Evolutionary conservation across 2,329 filamentous ascomycete species (phyloP).

Genomic region (Fusarium sp.): DNA sequence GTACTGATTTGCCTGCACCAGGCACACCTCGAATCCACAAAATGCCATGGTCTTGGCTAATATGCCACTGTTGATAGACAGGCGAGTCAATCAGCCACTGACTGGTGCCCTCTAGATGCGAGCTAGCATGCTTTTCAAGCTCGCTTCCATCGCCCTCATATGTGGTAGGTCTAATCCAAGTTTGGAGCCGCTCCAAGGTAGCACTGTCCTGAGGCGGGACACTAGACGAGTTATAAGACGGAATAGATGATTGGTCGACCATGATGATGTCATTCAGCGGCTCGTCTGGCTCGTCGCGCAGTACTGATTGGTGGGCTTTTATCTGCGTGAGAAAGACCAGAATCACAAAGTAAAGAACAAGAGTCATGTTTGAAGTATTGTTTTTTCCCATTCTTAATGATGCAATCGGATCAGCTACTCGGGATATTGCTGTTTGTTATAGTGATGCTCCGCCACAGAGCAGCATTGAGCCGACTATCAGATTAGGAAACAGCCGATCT

Average conservation of each 20-base stretch:
- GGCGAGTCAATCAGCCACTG: slow-evolving; percentile 18
- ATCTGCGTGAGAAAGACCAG: background rate
- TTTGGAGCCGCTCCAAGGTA: slow-evolving; percentile 35
- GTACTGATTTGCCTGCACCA: slow-evolving; percentile 54
- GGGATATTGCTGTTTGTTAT: background rate
- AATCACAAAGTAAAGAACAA: background rate
- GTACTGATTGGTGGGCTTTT: background rate
- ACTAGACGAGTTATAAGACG: slow-evolving; percentile 48
- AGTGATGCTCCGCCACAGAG: background rate
- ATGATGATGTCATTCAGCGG: slow-evolving; percentile 24
- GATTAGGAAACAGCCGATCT: background rate
- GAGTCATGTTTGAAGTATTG: background rate
- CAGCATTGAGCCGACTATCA: background rate
- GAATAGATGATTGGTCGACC: slow-evolving; percentile 43
- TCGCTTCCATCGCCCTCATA: slow-evolving; percentile 28
- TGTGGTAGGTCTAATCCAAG: slow-evolving; percentile 27
- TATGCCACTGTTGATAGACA: slow-evolving; percentile 27
- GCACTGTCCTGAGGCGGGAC: slow-evolving; percentile 45
- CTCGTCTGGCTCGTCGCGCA: background rate
- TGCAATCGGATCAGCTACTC: too few relatives aligned
- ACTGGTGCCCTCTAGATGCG: slow-evolving; percentile 20
- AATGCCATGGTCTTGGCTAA: too few relatives aligned
- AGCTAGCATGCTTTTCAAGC: slow-evolving; percentile 22
- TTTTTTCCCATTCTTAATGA: background rate
- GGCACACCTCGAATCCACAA: slow-evolving; percentile 49